These are phyloP conservation scores for Obelidium mucronatum DNA, from an alignment of 192 early-diverging fungal genomes.

Conservation along the genomic window DNA sequence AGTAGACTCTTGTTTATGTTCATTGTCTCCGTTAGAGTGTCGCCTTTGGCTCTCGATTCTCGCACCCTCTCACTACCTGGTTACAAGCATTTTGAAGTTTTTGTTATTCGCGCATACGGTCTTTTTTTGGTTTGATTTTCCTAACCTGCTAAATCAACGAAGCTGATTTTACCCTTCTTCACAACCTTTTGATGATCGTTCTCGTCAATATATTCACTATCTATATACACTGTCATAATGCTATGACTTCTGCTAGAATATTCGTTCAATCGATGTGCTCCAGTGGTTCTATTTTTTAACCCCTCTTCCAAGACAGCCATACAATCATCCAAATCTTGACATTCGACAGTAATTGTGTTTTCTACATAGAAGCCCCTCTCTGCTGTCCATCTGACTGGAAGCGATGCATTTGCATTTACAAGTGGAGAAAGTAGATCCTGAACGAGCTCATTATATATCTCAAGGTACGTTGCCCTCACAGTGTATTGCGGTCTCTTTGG, in stretches of 20 bases:
- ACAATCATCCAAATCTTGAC: constrained; percentile 56
- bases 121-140: too few species aligned
- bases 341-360: constrained; percentile 60
- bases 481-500: not conserved
- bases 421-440: constrained; percentile 58
- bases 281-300: constrained; percentile 61
- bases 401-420: constrained; percentile 19
- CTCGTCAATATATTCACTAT: constrained; percentile 34
- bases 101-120: not conserved
- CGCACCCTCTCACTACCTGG: constrained; percentile 66
- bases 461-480: constrained; percentile 56
- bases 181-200: too few species aligned
- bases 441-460: constrained; percentile 66
- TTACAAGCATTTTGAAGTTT: too few species aligned
- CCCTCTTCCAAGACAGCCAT: constrained; percentile 66
- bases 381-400: constrained; percentile 55
- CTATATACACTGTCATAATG: constrained; percentile 61
- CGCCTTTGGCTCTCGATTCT: constrained; percentile 56
- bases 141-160: constrained; percentile 70
- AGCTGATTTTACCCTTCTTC: constrained; percentile 59
- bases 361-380: constrained; percentile 63
- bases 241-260: constrained; percentile 60
- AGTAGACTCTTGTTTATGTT: constrained; percentile 67
- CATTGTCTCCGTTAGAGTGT: constrained; percentile 56
- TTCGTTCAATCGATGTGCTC: constrained; percentile 63